Conservation (phyloP, 495 filamentous ascomycete species). For the Talaromyces liani region DNA sequence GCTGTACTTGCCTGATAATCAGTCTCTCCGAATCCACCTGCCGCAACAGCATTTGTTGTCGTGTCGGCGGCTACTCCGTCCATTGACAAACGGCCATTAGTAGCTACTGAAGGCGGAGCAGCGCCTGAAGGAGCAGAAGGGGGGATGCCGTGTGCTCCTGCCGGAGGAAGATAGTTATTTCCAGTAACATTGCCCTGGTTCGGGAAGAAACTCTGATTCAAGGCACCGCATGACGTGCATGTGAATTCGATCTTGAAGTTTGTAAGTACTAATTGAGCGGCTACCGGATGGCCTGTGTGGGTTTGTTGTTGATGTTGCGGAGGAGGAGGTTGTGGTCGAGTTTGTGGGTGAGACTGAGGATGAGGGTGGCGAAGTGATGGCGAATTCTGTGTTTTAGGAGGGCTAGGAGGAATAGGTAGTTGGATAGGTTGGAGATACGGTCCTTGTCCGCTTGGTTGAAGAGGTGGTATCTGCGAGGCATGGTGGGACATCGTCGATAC, state of each 20-base stretch:
- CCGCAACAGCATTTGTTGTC: neutral
- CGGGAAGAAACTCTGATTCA: slow-evolving; percentile 40
- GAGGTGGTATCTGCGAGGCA: slow-evolving; percentile 11
- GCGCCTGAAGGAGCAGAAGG: neutral
- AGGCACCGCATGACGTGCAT: slow-evolving; percentile 34
- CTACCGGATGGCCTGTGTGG: slow-evolving; percentile 16
- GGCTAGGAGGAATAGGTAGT: slow-evolving; percentile 9
- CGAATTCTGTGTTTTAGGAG: slow-evolving; percentile 10
- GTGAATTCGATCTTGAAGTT: slow-evolving; percentile 43
- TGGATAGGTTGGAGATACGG: slow-evolving; percentile 21
- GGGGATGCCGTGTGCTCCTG: slow-evolving; percentile 1
- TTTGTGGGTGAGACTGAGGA: slow-evolving; percentile 16
- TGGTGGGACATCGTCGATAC: slow-evolving; percentile 4
- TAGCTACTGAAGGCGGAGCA: slow-evolving; percentile 1
- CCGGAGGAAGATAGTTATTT: slow-evolving; percentile 20
- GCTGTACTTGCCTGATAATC: slow-evolving; percentile 1
- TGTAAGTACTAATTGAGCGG: slow-evolving; percentile 27
- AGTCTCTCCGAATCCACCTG: slow-evolving; percentile 2
- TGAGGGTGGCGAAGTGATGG: slow-evolving; percentile 3
- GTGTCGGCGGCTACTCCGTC: neutral
- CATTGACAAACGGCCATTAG: neutral
- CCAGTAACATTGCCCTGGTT: slow-evolving; percentile 36
- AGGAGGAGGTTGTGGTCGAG: slow-evolving; percentile 14
- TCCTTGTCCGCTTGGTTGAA: slow-evolving; percentile 3
- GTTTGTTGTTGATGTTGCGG: slow-evolving; percentile 13